These are phyloP conservation scores for Biancaea sappan DNA, from an alignment of 306 rosid species.

Conservation along the genomic window DNA sequence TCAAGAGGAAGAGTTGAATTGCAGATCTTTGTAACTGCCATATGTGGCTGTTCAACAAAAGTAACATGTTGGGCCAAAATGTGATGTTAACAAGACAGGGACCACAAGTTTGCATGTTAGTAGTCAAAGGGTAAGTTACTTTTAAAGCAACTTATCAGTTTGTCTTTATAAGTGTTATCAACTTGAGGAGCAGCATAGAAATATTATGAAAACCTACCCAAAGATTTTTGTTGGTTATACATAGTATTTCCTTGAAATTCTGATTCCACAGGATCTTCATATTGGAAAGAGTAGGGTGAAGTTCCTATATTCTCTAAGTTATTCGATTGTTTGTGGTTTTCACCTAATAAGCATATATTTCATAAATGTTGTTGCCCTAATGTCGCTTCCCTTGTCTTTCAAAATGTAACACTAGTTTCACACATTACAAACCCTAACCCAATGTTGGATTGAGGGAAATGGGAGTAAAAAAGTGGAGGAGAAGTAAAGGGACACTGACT, in stretches of 20 bases:
- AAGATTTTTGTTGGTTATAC: neutral
- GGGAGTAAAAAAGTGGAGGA: neutral
- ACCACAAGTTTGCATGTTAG: neutral
- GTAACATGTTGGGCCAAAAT: neutral
- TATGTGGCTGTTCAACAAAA: neutral
- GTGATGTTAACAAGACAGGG: neutral
- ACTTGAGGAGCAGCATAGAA: neutral
- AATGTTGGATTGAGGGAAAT: neutral
- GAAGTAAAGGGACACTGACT: neutral
- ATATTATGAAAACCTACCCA: neutral
- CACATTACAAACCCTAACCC: neutral
- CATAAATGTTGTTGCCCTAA: neutral
- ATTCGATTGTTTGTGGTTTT: neutral
- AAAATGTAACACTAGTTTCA: neutral
- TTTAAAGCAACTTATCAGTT: neutral
- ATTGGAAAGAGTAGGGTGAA: neutral
- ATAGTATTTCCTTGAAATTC: neutral
- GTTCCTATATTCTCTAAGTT: neutral
- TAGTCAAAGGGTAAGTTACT: neutral
- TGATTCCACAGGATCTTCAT: neutral
- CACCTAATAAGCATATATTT: neutral
- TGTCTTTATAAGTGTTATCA: neutral
- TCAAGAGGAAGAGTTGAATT: neutral
- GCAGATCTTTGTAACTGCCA: neutral
- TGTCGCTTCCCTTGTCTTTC: neutral